Evolutionary conservation across 164 flowering plant genomes (phyloP), one percentile per base, ranked within the genome.

Genomic region (Aristolochia fimbriata): DNA sequence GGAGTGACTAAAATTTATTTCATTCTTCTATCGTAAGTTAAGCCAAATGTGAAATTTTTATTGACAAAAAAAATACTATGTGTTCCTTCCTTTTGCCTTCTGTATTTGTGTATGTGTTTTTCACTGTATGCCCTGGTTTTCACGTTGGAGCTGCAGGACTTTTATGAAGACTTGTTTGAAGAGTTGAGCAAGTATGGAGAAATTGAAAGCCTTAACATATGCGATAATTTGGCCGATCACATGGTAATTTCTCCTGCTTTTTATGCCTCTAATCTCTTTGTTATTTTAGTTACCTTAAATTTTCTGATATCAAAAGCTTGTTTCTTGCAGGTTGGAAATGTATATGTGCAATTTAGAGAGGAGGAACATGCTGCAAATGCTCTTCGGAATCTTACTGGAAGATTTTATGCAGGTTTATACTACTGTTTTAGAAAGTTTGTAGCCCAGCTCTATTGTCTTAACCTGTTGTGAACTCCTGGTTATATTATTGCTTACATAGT

Each of bases 141-240:
- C 10, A 52, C 2, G 4, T 52, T 52, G 55, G 55, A 4, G 12
- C 30, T 52, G 58, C 63, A 87, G 97, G 93, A 81, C 52, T 91
- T 91, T 30, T 91, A 88, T 65, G 89, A 91, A 59, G 96, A 91
- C 63, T 66, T 88, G 0, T 91, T 88, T 71, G 87, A 83, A 81
- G 96, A 88, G 63, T 82, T 88, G 60, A 82, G 70, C 78, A 91
- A 91, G 73, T 86, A 91, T 66, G 97, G 97, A 4, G 87, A 85
- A 62, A 74, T 88, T 55, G 90, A 88, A 72, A 86, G 90, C 63
- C 65, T 91, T 53, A 88, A 88, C 57, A 64, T 91, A 3, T 91
- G 97, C 65, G 97, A 91, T 70, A 91, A 88, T 60, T 70, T 88
- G 33, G 97, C 96, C 53, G 96, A 86, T 56, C 97, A 88, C 70